Percentiles rank a stretch among this genome's conserved stretches.
Conservation (phyloP, 306 rosid species). For the Mimosa bimucronata region DNA sequence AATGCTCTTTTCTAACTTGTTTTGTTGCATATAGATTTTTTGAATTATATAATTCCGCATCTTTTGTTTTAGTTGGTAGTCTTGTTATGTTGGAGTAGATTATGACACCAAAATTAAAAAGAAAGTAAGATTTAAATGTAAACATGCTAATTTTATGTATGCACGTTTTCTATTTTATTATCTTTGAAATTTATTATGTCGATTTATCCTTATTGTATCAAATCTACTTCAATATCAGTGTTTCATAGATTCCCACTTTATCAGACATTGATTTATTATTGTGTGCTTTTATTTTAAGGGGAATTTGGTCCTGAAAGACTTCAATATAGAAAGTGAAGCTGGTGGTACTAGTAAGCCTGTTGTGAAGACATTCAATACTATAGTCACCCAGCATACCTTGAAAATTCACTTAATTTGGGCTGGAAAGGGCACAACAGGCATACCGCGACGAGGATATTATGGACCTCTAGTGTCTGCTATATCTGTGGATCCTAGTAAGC, state of each 20-base stretch:
- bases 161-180: background rate
- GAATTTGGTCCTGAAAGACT: slow-evolving; percentile 9
- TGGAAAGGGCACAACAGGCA: slow-evolving; percentile 10
- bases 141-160: background rate
- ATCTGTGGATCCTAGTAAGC: slow-evolving; percentile 13
- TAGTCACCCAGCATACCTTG: slow-evolving; percentile 8
- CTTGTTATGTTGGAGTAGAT: background rate
- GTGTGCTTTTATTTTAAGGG: background rate
- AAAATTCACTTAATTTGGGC: slow-evolving; percentile 2
- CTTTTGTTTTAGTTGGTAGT: background rate
- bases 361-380: background rate
- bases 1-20: background rate
- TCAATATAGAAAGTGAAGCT: slow-evolving; percentile 6
- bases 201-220: background rate
- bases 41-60: background rate
- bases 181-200: background rate
- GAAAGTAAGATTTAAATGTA: background rate
- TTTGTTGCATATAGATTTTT: background rate
- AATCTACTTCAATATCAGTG: background rate
- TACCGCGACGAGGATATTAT: background rate
- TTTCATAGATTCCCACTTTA: background rate
- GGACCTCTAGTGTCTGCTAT: slow-evolving; percentile 9
- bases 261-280: background rate
- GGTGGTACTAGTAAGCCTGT: background rate
- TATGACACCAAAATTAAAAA: background rate